Percentiles rank a stretch among this genome's conserved stretches.
These are phyloP conservation scores for Pythium biforme DNA, from an alignment of 352 stramenopile genomes.

Conservation along the genomic window DNA sequence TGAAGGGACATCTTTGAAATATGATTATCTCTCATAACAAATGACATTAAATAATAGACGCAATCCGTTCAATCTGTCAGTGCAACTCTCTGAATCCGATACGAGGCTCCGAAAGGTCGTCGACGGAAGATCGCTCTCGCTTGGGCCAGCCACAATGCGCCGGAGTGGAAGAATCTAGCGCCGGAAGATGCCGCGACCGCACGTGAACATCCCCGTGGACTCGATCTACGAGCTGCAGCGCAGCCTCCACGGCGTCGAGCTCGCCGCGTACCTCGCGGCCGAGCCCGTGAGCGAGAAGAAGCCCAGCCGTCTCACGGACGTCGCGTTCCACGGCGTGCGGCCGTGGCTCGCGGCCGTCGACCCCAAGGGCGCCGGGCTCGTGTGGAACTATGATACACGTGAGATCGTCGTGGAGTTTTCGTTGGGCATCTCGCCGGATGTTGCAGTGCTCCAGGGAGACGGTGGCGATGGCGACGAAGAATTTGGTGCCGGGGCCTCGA, in stretches of 20 bases:
- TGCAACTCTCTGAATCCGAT: no score
- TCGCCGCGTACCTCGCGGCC: constrained; percentile 45
- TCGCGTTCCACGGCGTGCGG: constrained; percentile 58
- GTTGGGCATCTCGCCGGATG: constrained; percentile 48
- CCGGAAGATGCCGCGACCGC: constrained; percentile 9
- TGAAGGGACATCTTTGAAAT: no score
- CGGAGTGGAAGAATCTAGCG: no score
- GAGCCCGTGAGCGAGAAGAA: constrained; percentile 74
- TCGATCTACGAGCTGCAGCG: constrained; percentile 66
- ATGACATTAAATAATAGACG: no score
- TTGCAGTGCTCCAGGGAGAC: constrained; percentile 25
- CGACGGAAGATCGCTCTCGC: no score
- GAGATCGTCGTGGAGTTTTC: constrained; percentile 68
- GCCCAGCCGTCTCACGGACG: constrained; percentile 59
- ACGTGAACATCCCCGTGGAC: constrained; percentile 28
- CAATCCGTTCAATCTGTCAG: no score
- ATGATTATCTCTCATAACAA: no score
- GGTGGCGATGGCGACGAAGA: constrained; percentile 23
- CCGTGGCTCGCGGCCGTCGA: constrained; percentile 73
- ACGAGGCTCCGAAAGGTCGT: no score
- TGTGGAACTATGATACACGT: constrained; percentile 75
- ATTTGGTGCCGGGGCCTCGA: background rate
- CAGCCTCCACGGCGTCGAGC: constrained; percentile 47
- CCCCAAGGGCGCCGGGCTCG: constrained; percentile 49
- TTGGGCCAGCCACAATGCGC: no score